Evolutionary conservation across 164 flowering plant genomes (phyloP).

Genomic region (Buxus sempervirens): DNA sequence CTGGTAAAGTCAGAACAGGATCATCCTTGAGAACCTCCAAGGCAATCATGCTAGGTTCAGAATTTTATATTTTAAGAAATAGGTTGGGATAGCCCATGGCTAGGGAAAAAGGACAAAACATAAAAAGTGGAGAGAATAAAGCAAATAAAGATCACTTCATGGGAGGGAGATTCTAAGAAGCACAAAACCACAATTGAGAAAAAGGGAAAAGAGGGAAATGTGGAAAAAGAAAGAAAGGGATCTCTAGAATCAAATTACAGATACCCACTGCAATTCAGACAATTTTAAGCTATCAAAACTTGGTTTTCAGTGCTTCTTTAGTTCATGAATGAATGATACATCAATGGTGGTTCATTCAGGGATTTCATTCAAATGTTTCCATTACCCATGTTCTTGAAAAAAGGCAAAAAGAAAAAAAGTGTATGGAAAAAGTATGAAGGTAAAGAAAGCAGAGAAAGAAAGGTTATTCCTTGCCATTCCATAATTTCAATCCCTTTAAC

Average conservation of each 20-base stretch:
- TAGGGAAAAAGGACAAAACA: constrained; percentile 11
- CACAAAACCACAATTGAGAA: constrained; percentile 2
- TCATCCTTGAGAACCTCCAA: constrained; percentile 21
- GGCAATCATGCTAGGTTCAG: no score
- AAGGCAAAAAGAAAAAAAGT: background rate
- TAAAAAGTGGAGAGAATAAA: background rate
- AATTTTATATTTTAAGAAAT: no score
- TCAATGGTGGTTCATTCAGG: background rate
- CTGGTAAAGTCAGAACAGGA: constrained; percentile 17
- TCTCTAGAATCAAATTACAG: constrained; percentile 6
- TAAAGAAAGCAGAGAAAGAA: background rate
- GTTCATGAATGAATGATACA: background rate
- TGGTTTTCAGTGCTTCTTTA: background rate
- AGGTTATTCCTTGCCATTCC: background rate
- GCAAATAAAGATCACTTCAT: constrained; percentile 3
- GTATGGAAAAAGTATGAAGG: background rate
- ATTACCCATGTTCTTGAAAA: background rate
- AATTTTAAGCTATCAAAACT: background rate
- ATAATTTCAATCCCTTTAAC: background rate
- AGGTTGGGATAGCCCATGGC: no score
- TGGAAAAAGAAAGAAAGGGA: constrained; percentile 15
- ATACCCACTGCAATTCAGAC: background rate
- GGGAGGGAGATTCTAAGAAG: constrained; percentile 13
- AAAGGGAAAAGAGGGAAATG: background rate
- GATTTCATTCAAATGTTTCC: background rate